Evolutionary conservation across 2,329 filamentous ascomycete genomes (phyloP).

Genomic region (Neonectria magnoliae): DNA sequence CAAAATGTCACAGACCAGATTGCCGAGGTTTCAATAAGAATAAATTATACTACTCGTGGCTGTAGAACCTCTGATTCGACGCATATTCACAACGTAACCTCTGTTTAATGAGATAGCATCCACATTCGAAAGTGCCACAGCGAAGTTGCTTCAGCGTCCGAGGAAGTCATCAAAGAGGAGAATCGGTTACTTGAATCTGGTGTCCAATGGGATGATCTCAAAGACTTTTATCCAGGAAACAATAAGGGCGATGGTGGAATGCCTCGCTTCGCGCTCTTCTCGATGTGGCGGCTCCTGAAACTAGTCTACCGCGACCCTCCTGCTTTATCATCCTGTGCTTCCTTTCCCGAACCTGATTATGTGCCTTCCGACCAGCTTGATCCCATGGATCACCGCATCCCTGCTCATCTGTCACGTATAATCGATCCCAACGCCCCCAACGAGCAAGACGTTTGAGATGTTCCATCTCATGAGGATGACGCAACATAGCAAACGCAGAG

Average conservation of each 20-base stretch:
- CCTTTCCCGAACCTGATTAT: slow-evolving; percentile 16
- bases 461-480: background rate
- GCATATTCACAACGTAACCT: too few species aligned
- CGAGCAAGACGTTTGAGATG: background rate
- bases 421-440: slow-evolving; percentile 6
- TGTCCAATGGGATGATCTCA: slow-evolving; percentile 10
- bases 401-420: slow-evolving; percentile 2
- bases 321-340: slow-evolving; percentile 9
- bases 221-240: slow-evolving; percentile 13
- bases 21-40: too few species aligned
- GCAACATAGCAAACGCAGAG: slow-evolving; percentile 3
- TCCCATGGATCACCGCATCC: background rate
- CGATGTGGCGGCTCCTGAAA: slow-evolving; percentile 20
- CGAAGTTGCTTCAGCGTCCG: slow-evolving; percentile 2
- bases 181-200: slow-evolving; percentile 6
- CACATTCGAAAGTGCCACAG: slow-evolving; percentile 18
- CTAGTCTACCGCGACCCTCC: slow-evolving; percentile 13
- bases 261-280: slow-evolving; percentile 20
- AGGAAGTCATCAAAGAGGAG: slow-evolving; percentile 1
- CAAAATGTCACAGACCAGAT: too few species aligned
- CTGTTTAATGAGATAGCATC: too few species aligned
- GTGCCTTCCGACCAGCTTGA: slow-evolving; percentile 12
- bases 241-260: background rate
- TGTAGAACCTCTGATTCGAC: too few species aligned
- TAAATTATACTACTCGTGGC: too few species aligned